phyloP scores from a whole-genome alignment of 495 filamentous ascomycete species.

The Schizothecium vesticola region DNA sequence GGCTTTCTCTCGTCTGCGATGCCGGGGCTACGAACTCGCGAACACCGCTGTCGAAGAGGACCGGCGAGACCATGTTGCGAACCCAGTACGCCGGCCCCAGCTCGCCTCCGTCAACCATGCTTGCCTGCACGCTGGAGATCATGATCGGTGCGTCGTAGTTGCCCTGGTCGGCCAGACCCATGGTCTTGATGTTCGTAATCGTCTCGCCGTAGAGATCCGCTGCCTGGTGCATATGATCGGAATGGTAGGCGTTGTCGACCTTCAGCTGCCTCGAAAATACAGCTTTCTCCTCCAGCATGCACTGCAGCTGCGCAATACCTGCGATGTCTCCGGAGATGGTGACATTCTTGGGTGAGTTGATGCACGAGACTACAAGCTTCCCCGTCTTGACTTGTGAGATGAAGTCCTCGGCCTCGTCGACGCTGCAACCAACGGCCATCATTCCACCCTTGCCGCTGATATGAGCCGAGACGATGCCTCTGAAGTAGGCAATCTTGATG shows the following conservation, averaged over 20 bases:
- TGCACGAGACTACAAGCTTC: slow-evolving; percentile 23
- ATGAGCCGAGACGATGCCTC: slow-evolving; percentile 18
- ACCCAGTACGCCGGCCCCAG: slow-evolving; percentile 36
- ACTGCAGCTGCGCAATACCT: slow-evolving; percentile 23
- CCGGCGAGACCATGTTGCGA: slow-evolving; percentile 33
- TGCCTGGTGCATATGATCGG: slow-evolving; percentile 30
- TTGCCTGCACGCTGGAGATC: slow-evolving; percentile 19
- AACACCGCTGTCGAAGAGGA: slow-evolving; percentile 35
- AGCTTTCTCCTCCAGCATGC: slow-evolving; percentile 5
- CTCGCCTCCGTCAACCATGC: neutral
- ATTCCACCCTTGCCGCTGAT: slow-evolving; percentile 37
- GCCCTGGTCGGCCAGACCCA: too few species aligned
- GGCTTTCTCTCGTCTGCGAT: slow-evolving; percentile 1
- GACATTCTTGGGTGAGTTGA: slow-evolving; percentile 38
- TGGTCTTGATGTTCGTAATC: too few species aligned
- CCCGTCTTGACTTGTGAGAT: neutral
- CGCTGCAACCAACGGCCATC: slow-evolving; percentile 44
- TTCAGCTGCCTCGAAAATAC: slow-evolving; percentile 25
- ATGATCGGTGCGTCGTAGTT: too few species aligned
- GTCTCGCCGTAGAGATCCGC: slow-evolving; percentile 25
- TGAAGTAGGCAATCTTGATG: slow-evolving; percentile 46
- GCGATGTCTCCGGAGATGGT: slow-evolving; percentile 40
- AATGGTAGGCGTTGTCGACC: slow-evolving; percentile 36
- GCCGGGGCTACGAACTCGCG: neutral
- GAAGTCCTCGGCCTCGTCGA: slow-evolving; percentile 36